These are phyloP conservation scores for Rhodotorula babjevae DNA, from an alignment of 768 basidiomycete species.

Conservation along the genomic window DNA sequence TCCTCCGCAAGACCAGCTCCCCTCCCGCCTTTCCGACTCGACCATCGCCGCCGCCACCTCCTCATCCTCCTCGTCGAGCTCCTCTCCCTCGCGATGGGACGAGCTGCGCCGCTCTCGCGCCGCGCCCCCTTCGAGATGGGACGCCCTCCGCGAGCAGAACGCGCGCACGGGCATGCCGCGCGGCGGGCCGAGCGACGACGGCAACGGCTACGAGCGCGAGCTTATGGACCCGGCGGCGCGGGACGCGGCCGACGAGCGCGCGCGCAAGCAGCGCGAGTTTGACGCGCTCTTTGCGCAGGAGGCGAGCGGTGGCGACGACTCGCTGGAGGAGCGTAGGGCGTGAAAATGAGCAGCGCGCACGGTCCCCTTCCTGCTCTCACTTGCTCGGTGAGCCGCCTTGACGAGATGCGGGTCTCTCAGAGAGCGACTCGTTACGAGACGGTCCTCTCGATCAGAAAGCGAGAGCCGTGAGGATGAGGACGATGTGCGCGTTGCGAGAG, in stretches of 20 bases:
- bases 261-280: constrained; percentile 25
- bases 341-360: not conserved
- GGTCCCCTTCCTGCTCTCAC: no score
- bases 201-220: constrained; percentile 1
- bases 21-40: constrained; percentile 14
- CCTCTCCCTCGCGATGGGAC: constrained; percentile 14
- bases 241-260: constrained; percentile 12
- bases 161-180: not conserved
- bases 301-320: constrained; percentile 27
- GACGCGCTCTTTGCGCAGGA: constrained; percentile 26
- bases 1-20: constrained; percentile 27
- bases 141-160: constrained; percentile 16
- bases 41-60: not conserved
- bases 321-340: constrained; percentile 3
- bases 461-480: not conserved
- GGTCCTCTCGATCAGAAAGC: no score
- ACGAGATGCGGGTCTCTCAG: no score
- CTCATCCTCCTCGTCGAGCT: not conserved
- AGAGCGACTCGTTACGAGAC: no score
- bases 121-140: constrained; percentile 17
- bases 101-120: constrained; percentile 20
- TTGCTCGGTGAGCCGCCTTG: no score
- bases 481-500: no score
- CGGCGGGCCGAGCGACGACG: not conserved
- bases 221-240: not conserved